Conservation (phyloP, 179 eudicot species). For the Nepenthes alata region DNA sequence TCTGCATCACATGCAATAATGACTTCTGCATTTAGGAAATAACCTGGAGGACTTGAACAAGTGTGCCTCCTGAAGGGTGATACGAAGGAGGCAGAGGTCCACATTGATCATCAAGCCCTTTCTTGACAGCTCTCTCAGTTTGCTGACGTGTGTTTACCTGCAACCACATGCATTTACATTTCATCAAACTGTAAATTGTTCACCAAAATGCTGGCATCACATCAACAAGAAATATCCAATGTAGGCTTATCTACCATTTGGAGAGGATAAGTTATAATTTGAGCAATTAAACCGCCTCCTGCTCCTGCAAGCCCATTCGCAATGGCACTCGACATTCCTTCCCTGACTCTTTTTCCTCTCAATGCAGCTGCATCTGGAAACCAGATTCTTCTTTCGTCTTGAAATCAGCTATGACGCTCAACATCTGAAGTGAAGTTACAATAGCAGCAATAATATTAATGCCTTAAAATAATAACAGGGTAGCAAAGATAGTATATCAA, state of each 20-base stretch:
- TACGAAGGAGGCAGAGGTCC: conserved; percentile 12
- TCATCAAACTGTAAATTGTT: not conserved
- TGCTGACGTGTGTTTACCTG: conserved; percentile 92
- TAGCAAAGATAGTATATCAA: too few relatives aligned
- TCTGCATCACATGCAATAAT: too few relatives aligned
- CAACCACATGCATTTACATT: not conserved
- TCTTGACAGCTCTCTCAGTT: conserved; percentile 71
- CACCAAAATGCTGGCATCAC: not conserved
- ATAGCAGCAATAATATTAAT: too few relatives aligned
- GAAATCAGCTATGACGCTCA: too few relatives aligned
- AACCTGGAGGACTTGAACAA: conserved; percentile 68
- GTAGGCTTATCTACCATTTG: conserved; percentile 45
- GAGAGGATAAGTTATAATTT: conserved; percentile 81
- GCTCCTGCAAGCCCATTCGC: conserved; percentile 91
- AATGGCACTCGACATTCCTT: conserved; percentile 69
- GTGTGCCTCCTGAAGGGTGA: conserved; percentile 37
- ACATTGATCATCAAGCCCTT: conserved; percentile 17
- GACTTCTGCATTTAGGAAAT: not conserved
- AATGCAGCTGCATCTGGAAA: conserved; percentile 19
- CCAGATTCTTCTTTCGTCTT: conserved; percentile 5
- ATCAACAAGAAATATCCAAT: not conserved
- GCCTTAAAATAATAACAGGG: too few relatives aligned
- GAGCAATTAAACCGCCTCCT: conserved; percentile 87
- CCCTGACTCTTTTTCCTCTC: conserved; percentile 6
- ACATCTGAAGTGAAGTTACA: too few relatives aligned